These are phyloP conservation scores for Peziza echinospora DNA, from an alignment of 495 filamentous ascomycete species.

Conservation along the genomic window DNA sequence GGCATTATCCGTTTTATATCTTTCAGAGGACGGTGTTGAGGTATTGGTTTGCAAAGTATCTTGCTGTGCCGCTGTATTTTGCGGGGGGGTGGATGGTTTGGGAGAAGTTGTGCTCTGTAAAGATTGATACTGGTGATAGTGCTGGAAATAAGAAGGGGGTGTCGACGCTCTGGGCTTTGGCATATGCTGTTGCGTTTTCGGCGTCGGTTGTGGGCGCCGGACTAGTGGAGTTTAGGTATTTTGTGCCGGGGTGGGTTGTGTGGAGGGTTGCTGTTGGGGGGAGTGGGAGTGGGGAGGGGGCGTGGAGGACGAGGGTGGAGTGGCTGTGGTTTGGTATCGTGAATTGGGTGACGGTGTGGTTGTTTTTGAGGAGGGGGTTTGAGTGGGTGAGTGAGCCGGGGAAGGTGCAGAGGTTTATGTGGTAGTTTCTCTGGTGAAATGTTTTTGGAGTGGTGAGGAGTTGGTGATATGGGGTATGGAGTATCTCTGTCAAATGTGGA, in stretches of 20 bases:
- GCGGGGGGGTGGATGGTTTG: conserved; percentile 40
- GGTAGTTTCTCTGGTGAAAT: no score
- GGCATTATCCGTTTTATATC: conserved; percentile 91
- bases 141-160: conserved; percentile 1
- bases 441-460: no score
- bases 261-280: conserved; percentile 64
- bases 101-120: conserved; percentile 27
- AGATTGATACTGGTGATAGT: conserved; percentile 7
- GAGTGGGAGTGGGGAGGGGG: conserved; percentile 5
- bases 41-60: conserved; percentile 42
- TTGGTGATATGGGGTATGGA: no score
- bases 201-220: conserved; percentile 70
- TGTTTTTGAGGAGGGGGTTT: conserved; percentile 64
- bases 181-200: conserved; percentile 31
- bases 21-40: conserved; percentile 61
- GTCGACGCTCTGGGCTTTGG: conserved; percentile 8
- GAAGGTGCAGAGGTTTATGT: conserved; percentile 78
- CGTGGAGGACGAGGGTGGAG: conserved; percentile 39
- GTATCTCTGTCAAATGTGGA: no score
- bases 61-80: conserved; percentile 40
- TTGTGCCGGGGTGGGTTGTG: conserved; percentile 85
- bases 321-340: conserved; percentile 56
- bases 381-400: conserved; percentile 63
- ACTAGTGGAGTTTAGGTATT: conserved; percentile 84
- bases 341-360: conserved; percentile 51